A percentile compares a stretch with the other conserved stretches of the same genome.
Conservation (phyloP, 306 rosid species). For the Lathyrus tuberosus region DNA sequence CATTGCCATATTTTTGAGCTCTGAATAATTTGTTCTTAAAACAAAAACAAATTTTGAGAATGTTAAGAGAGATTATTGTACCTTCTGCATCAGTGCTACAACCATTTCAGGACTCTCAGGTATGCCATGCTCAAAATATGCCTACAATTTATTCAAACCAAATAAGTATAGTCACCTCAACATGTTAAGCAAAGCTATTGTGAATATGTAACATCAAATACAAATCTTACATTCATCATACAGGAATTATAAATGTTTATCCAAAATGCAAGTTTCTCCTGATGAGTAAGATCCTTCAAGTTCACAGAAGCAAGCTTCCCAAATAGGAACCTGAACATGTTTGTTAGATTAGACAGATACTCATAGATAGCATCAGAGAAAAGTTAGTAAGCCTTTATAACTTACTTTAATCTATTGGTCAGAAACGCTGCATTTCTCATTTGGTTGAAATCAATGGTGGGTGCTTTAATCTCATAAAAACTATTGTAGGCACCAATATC, state of each 20-base stretch:
- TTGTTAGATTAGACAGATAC: slow-evolving; percentile 21
- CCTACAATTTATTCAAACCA: slow-evolving; percentile 56
- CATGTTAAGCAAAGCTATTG: slow-evolving; percentile 3
- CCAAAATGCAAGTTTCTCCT: slow-evolving; percentile 98
- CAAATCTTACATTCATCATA: slow-evolving; percentile 74
- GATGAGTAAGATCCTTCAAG: slow-evolving; percentile 85
- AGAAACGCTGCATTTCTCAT: slow-evolving; percentile 57
- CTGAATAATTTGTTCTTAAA: not conserved
- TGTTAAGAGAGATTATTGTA: slow-evolving; percentile 39
- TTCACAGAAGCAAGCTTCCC: slow-evolving; percentile 74
- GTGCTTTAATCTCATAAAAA: slow-evolving; percentile 61
- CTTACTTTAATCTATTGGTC: slow-evolving; percentile 80
- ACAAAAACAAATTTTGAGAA: not conserved
- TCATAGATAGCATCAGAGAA: slow-evolving; percentile 13
- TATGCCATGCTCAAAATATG: slow-evolving; percentile 78
- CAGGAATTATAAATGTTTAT: slow-evolving; percentile 89
- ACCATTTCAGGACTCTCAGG: slow-evolving; percentile 93
- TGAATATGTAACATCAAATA: slow-evolving; percentile 27
- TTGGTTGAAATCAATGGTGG: slow-evolving; percentile 67
- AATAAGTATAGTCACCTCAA: slow-evolving; percentile 1
- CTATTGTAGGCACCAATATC: slow-evolving; percentile 71
- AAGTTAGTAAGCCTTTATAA: slow-evolving; percentile 14
- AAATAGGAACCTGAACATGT: slow-evolving; percentile 62
- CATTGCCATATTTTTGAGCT: not conserved
- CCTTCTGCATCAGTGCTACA: slow-evolving; percentile 93